These are phyloP conservation scores for Gamarada debralockiae DNA, from an alignment of 495 filamentous ascomycete genomes.

Conservation along the genomic window DNA sequence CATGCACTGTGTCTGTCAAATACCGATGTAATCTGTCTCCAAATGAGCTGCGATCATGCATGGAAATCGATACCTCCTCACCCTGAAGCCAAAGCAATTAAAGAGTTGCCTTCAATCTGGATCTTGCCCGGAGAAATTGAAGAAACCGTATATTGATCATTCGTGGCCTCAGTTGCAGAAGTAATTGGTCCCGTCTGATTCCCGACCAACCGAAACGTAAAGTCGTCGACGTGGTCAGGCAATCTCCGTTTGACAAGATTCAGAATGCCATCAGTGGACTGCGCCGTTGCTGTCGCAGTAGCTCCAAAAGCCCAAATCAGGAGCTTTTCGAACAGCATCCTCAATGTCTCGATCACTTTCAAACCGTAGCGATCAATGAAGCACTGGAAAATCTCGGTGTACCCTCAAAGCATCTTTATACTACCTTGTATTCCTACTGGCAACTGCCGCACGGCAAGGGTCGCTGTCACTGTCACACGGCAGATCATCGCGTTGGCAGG, in stretches of 20 bases:
- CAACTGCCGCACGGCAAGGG: no score
- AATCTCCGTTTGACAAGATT: constrained; percentile 43
- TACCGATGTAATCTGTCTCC: constrained; percentile 42
- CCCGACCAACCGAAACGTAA: constrained; percentile 34
- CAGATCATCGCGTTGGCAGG: no score
- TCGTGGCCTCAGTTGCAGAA: constrained; percentile 13
- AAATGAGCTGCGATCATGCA: not conserved
- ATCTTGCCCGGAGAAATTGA: constrained; percentile 36
- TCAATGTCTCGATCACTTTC: not conserved
- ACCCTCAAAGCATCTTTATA: not conserved
- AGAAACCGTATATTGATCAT: constrained; percentile 41
- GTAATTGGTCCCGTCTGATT: constrained; percentile 6
- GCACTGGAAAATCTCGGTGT: not conserved
- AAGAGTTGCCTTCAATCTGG: constrained; percentile 39
- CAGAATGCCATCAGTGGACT: constrained; percentile 39
- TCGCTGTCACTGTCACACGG: no score
- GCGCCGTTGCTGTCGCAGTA: constrained; percentile 18
- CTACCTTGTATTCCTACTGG: no score
- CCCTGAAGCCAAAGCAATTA: constrained; percentile 44
- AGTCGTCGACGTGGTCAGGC: constrained; percentile 36
- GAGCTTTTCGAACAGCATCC: constrained; percentile 13
- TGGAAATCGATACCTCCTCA: constrained; percentile 17
- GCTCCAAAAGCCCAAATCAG: constrained; percentile 15
- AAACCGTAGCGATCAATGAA: not conserved
- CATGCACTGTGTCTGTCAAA: constrained; percentile 40